phyloP scores from a whole-genome alignment of 2,329 filamentous ascomycete genomes.

The Didymella exigua region DNA sequence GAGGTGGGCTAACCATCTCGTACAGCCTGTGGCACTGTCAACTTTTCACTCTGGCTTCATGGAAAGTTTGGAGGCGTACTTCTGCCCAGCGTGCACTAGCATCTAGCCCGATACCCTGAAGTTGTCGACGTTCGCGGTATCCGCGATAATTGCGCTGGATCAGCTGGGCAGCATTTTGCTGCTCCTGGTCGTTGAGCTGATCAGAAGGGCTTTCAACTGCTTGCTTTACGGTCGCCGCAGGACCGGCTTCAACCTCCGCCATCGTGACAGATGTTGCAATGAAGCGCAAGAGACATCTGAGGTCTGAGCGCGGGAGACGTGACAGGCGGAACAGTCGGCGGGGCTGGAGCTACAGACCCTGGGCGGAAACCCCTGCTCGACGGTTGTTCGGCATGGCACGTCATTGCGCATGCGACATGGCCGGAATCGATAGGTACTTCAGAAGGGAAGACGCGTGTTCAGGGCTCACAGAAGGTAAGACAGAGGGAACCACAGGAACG shows the following conservation, averaged over 20 bases:
- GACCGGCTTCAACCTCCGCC: conserved; percentile 2
- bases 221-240: background rate
- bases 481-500: background rate
- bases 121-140: conserved; percentile 72
- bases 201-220: background rate
- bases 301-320: conserved; percentile 9
- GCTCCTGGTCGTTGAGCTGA: conserved; percentile 17
- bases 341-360: conserved; percentile 18
- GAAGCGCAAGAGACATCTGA: conserved; percentile 11
- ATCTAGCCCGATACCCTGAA: conserved; percentile 71
- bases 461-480: background rate
- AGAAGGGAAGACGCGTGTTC: background rate
- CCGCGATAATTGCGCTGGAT: conserved; percentile 73
- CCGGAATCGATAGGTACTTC: background rate
- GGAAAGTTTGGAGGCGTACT: conserved; percentile 47
- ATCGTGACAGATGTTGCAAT: conserved; percentile 1
- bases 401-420: conserved; percentile 3
- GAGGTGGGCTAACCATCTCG: conserved; percentile 52
- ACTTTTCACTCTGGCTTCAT: background rate
- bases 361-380: conserved; percentile 11
- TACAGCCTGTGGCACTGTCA: conserved; percentile 50
- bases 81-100: conserved; percentile 74
- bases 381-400: conserved; percentile 13
- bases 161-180: conserved; percentile 41
- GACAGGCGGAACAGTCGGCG: conserved; percentile 14